Conservation (phyloP, 2,329 filamentous ascomycete genomes). For the Nothophaeocryptopus gaeumannii region DNA sequence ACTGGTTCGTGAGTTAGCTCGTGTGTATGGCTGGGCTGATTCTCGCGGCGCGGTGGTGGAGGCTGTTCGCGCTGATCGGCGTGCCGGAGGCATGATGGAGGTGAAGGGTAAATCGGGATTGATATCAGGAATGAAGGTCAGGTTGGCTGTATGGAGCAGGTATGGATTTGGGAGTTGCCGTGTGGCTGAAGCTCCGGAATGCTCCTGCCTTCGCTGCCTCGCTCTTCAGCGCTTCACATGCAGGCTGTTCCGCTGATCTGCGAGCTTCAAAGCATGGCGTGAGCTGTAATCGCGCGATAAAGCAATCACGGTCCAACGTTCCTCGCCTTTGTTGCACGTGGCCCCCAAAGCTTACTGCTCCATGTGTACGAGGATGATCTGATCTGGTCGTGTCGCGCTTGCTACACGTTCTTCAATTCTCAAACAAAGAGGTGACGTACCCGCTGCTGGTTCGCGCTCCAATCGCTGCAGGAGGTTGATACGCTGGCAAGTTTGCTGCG, state of each 20-base stretch:
- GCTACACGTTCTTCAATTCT: neutral
- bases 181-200: too few relatives aligned
- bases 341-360: conserved; percentile 1
- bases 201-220: too few relatives aligned
- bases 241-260: too few relatives aligned
- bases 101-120: neutral
- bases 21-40: conserved; percentile 26
- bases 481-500: conserved; percentile 28
- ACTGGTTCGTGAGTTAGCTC: conserved; percentile 29
- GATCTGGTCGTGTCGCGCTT: neutral
- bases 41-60: conserved; percentile 20
- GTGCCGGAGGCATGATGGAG: conserved; percentile 32
- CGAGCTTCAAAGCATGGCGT: too few relatives aligned
- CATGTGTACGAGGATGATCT: neutral
- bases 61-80: conserved; percentile 32
- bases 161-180: too few relatives aligned
- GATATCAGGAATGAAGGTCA: too few relatives aligned
- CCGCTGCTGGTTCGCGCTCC: conserved; percentile 9
- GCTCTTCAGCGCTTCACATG: too few relatives aligned
- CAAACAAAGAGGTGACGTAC: conserved; percentile 18
- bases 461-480: conserved; percentile 23
- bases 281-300: too few relatives aligned
- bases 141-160: too few relatives aligned
- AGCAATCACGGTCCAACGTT: too few relatives aligned
- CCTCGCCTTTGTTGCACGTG: neutral